These are phyloP conservation scores for Elsinoe necatrix DNA, from an alignment of 2,329 filamentous ascomycete species.

Conservation along the genomic window DNA sequence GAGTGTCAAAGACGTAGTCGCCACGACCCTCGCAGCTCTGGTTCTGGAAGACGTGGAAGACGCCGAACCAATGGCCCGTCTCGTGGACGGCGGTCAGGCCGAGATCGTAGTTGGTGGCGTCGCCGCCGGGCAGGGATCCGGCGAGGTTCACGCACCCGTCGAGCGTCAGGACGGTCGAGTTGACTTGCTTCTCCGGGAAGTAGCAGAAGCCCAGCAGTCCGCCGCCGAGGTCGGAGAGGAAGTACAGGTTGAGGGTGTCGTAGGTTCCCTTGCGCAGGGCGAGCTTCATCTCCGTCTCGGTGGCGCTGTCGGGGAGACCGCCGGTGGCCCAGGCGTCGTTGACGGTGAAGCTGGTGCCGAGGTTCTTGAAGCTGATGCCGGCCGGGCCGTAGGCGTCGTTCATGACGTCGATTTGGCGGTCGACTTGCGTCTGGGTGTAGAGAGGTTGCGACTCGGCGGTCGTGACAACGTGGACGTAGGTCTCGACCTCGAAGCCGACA, in stretches of 20 bases:
- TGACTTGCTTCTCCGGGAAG: conserved; percentile 34
- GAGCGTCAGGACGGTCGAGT: conserved; percentile 35
- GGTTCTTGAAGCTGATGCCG: conserved; percentile 44
- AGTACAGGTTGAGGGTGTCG: conserved; percentile 50
- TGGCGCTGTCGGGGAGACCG: conserved; percentile 32
- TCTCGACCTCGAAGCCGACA: conserved; percentile 20
- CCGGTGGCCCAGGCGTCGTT: conserved; percentile 48
- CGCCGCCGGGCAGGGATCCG: conserved; percentile 47
- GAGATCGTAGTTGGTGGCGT: conserved; percentile 40
- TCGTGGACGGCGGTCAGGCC: conserved; percentile 43
- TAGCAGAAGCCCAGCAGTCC: conserved; percentile 48
- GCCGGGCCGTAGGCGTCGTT: conserved; percentile 42
- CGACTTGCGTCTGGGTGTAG: conserved; percentile 35
- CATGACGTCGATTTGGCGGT: conserved; percentile 32
- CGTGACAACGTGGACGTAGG: conserved; percentile 41
- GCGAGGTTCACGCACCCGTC: conserved; percentile 52
- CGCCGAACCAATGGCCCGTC: conserved; percentile 36
- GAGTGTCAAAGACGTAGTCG: conserved; percentile 38
- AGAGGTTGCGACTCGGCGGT: conserved; percentile 29
- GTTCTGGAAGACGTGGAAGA: conserved; percentile 39
- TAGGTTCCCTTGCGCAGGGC: conserved; percentile 48
- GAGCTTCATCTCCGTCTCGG: conserved; percentile 45
- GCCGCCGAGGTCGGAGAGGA: conserved; percentile 45
- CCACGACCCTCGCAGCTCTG: conserved; percentile 33
- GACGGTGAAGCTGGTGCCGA: conserved; percentile 41